These are phyloP conservation scores for Solanum clarkiae DNA, from an alignment of 257 asterid species.

Conservation along the genomic window DNA sequence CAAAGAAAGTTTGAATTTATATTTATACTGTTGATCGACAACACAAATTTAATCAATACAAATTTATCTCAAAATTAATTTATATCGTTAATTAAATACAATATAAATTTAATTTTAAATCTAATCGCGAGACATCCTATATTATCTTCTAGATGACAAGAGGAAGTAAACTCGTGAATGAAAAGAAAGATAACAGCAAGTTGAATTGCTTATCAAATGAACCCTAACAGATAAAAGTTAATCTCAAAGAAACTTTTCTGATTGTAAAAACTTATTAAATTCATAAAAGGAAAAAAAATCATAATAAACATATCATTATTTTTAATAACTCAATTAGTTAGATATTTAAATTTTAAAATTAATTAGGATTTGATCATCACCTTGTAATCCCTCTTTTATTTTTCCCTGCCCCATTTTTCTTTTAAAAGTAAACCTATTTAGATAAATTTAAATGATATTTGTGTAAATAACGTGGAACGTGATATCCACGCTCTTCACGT, in stretches of 20 bases:
- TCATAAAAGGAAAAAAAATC: background rate
- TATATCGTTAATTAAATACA: background rate
- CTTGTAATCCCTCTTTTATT: background rate
- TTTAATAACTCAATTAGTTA: background rate
- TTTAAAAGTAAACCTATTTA: background rate
- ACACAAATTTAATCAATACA: too few relatives aligned
- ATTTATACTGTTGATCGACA: too few relatives aligned
- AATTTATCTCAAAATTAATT: too few relatives aligned
- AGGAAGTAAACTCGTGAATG: too few relatives aligned
- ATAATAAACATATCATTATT: background rate
- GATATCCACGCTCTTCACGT: background rate
- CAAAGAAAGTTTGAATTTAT: too few relatives aligned
- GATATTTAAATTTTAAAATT: background rate
- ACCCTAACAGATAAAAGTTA: background rate
- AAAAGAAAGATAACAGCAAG: too few relatives aligned
- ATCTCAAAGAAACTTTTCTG: background rate
- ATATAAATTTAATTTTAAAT: too few relatives aligned
- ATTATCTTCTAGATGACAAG: too few relatives aligned
- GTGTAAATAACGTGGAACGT: background rate
- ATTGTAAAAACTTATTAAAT: background rate
- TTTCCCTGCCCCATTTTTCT: background rate
- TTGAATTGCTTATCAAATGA: background rate
- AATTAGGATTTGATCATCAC: background rate
- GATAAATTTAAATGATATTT: background rate
- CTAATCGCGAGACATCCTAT: background rate